phyloP scores from a whole-genome alignment of 2,329 filamentous ascomycete genomes.

The Pseudocercospora fuligena region DNA sequence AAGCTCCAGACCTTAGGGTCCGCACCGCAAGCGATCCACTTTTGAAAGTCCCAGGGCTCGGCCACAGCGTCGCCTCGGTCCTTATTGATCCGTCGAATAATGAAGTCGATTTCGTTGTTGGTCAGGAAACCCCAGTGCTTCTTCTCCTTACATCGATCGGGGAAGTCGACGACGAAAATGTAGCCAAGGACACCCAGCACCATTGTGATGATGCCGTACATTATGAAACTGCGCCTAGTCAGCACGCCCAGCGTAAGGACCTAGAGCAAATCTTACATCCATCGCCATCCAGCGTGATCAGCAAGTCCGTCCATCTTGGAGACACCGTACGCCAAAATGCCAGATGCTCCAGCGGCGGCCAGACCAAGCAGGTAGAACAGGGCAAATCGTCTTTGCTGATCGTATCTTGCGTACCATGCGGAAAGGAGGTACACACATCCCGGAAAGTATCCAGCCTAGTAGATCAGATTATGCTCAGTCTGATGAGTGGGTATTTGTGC shows the following conservation, averaged over 20 bases:
- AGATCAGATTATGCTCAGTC: neutral
- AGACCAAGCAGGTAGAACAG: neutral
- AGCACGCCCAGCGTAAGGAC: neutral
- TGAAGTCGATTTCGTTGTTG: neutral
- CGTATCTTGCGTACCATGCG: neutral
- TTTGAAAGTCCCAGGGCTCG: no score
- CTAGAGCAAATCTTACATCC: neutral
- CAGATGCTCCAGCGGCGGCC: neutral
- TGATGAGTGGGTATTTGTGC: neutral
- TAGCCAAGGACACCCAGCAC: neutral
- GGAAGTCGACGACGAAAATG: neutral
- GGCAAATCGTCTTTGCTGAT: neutral
- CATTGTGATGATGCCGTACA: neutral
- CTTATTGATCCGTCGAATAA: neutral
- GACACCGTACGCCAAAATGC: neutral
- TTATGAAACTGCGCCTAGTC: neutral
- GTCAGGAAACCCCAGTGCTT: neutral
- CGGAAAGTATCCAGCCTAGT: neutral
- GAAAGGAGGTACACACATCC: neutral
- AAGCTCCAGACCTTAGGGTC: no score
- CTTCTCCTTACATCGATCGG: neutral
- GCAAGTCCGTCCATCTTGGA: neutral
- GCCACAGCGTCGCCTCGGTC: no score
- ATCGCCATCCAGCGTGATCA: neutral
- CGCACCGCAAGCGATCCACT: no score